Conservation (phyloP, 2,329 filamentous ascomycete genomes). For the Fusarium proliferatum region DNA sequence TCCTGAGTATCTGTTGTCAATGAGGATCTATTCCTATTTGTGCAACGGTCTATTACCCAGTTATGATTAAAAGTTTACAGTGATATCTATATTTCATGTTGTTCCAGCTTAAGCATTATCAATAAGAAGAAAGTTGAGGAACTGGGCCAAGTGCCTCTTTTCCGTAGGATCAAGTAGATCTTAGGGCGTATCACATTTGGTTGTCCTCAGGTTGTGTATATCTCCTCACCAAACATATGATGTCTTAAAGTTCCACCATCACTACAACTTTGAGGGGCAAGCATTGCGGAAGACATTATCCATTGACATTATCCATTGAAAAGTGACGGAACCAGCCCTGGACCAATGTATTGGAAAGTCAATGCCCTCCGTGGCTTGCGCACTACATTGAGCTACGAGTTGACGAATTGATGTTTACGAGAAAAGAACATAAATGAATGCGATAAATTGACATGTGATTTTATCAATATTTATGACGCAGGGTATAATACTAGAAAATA, state of each 20-base stretch:
- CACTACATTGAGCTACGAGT: not conserved
- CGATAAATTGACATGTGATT: constrained; percentile 8
- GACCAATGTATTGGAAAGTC: not conserved
- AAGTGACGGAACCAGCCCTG: not conserved
- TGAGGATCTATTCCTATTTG: not conserved
- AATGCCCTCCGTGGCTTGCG: constrained; percentile 12
- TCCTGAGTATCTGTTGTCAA: not conserved
- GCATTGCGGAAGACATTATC: not conserved
- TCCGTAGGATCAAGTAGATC: not conserved
- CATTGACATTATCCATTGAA: not conserved
- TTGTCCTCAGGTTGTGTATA: not conserved
- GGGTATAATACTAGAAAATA: constrained; percentile 33
- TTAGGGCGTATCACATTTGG: not conserved
- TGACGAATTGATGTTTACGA: not conserved
- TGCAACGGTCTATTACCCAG: not conserved
- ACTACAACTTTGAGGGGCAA: constrained; percentile 9
- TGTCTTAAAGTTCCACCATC: constrained; percentile 9
- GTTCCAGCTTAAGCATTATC: not conserved
- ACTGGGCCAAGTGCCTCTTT: not conserved
- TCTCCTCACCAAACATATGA: not conserved
- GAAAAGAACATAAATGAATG: not conserved
- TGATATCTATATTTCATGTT: constrained; percentile 1
- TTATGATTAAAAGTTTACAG: not conserved
- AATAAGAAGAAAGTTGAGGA: not conserved
- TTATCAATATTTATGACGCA: constrained; percentile 5